A percentile compares a stretch with the other conserved stretches of the same genome.
These are phyloP conservation scores for Acanthochlamys bracteata DNA, from an alignment of 106 monocot genomes.

Conservation along the genomic window DNA sequence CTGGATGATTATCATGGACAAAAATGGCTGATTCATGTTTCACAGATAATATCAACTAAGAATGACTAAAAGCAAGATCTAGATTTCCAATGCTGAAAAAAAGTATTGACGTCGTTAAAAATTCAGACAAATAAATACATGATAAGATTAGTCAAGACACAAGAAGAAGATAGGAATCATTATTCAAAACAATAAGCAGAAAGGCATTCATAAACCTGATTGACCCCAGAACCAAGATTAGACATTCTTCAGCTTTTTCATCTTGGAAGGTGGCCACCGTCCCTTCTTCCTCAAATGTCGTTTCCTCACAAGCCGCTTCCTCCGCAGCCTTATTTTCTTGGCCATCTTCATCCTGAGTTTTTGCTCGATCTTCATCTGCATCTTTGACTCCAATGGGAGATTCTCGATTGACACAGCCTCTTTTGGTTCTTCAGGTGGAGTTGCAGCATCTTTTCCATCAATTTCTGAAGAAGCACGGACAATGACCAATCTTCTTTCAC, in stretches of 20 bases:
- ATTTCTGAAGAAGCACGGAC: conserved; percentile 40
- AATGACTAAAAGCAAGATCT: too few relatives aligned
- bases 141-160: too few relatives aligned
- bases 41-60: too few relatives aligned
- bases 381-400: conserved; percentile 75
- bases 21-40: too few relatives aligned
- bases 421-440: conserved; percentile 28
- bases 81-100: too few relatives aligned
- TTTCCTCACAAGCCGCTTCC: conserved; percentile 68
- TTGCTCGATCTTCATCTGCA: conserved; percentile 53
- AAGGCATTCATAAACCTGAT: neutral
- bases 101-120: too few relatives aligned
- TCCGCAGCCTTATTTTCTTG: conserved; percentile 68
- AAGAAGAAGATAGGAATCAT: too few relatives aligned
- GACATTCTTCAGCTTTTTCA: conserved; percentile 93
- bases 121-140: too few relatives aligned
- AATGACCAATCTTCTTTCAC: conserved; percentile 18
- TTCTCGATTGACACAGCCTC: conserved; percentile 35
- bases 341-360: conserved; percentile 79
- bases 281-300: conserved; percentile 89
- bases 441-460: conserved; percentile 22
- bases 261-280: conserved; percentile 85
- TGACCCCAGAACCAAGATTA: conserved; percentile 11
- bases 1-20: too few relatives aligned
- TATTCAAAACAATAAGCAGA: neutral